Percentiles rank a stretch among this genome's conserved stretches.
Evolutionary conservation across 108 stramenopile genomes (phyloP).

Genomic region (Mayamaea pseudoterrestris): DNA sequence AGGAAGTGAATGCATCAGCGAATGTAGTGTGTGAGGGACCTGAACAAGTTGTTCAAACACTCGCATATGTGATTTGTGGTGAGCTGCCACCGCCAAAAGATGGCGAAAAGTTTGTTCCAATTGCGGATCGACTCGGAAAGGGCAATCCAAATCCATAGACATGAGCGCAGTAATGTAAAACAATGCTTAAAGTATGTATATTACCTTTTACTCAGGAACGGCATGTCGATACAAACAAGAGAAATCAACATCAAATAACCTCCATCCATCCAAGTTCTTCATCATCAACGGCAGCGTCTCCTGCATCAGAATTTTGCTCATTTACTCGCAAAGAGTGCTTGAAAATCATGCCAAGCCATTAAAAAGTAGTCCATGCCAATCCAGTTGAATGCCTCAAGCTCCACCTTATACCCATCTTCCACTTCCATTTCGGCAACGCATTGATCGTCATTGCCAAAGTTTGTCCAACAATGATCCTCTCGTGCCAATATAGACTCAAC

Average conservation of each 20-base stretch:
- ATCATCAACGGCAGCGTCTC: not conserved
- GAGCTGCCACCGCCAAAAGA: conserved; percentile 62
- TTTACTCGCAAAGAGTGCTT: no score
- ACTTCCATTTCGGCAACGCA: no score
- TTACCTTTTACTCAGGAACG: not conserved
- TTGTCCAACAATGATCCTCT: no score
- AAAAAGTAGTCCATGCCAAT: conserved; percentile 30
- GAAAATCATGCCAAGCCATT: no score
- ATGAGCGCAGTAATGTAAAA: not conserved
- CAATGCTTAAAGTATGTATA: not conserved
- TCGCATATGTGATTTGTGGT: conserved; percentile 73
- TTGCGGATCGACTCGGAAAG: conserved; percentile 69
- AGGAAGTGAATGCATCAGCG: conserved; percentile 76
- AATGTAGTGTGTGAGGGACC: conserved; percentile 64
- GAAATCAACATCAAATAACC: not conserved
- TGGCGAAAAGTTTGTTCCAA: conserved; percentile 58
- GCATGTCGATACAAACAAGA: not conserved
- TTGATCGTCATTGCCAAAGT: no score
- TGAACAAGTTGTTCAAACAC: conserved; percentile 67
- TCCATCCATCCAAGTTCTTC: not conserved
- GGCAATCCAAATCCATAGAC: conserved; percentile 77
- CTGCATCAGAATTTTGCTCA: no score
- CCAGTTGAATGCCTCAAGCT: conserved; percentile 77
- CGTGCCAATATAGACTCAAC: no score
- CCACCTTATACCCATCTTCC: conserved; percentile 64